A percentile compares a stretch with the other conserved stretches of the same genome.
phyloP scores from a whole-genome alignment of 257 asterid genomes.

The Solanum chiquidenum region DNA sequence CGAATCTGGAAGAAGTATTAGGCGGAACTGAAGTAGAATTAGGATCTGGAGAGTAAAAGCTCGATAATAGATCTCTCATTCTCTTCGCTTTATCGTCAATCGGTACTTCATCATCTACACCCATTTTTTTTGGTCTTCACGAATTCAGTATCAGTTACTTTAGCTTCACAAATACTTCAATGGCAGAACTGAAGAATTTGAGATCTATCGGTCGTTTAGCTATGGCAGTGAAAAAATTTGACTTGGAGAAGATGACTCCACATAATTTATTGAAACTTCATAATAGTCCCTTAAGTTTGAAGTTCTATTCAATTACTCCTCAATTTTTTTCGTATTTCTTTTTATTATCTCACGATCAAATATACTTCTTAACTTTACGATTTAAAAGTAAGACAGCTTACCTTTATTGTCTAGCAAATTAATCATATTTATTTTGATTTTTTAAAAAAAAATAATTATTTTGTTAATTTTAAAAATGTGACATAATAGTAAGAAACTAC shows the following conservation, averaged over 20 bases:
- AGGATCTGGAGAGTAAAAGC: constrained; percentile 82
- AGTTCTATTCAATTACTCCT: neutral
- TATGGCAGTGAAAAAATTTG: neutral
- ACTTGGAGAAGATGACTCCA: neutral
- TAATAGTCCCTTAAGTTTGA: neutral
- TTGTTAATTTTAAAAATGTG: too few species aligned
- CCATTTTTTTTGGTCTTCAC: neutral
- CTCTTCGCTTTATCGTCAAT: constrained; percentile 94
- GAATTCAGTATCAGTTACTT: neutral
- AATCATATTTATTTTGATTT: rapidly evolving
- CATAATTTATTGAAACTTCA: neutral
- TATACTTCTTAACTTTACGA: neutral
- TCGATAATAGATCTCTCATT: constrained; percentile 92
- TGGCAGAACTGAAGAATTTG: neutral
- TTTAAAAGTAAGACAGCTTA: too few species aligned
- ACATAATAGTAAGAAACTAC: neutral
- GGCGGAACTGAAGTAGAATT: constrained; percentile 28
- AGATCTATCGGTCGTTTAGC: neutral
- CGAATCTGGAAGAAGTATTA: constrained; percentile 65
- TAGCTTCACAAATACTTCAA: neutral
- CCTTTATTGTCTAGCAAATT: too few species aligned
- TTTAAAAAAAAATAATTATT: too few species aligned
- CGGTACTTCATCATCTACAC: neutral
- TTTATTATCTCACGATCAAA: too few species aligned
- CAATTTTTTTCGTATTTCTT: rapidly evolving